These are phyloP conservation scores for Stephania yunnanensis DNA, from an alignment of 164 flowering plant genomes.

Conservation along the genomic window DNA sequence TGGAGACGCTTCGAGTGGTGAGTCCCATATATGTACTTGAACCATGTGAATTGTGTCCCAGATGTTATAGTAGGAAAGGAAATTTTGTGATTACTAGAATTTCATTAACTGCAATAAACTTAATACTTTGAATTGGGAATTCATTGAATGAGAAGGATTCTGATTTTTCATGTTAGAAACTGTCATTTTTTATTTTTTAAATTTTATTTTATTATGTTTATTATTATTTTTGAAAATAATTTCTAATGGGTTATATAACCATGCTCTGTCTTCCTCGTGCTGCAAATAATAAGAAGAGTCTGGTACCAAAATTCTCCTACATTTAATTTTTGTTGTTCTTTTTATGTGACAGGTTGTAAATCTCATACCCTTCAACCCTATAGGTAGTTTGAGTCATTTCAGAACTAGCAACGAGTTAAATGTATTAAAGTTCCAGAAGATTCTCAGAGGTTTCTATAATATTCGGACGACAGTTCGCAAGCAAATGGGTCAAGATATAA, in stretches of 20 bases:
- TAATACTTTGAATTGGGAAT: neutral
- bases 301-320: neutral
- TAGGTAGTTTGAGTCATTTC: slow-evolving; percentile 60
- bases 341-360: slow-evolving; percentile 65
- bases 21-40: slow-evolving; percentile 17
- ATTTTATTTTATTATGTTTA: no score
- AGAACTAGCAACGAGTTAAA: slow-evolving; percentile 49
- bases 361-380: slow-evolving; percentile 94
- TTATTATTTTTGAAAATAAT: neutral
- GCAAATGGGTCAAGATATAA: slow-evolving; percentile 97
- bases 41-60: neutral
- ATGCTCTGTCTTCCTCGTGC: neutral
- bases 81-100: neutral
- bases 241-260: neutral
- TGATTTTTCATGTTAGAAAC: neutral
- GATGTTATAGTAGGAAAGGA: neutral
- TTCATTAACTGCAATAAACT: neutral
- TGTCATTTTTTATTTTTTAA: no score
- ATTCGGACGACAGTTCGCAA: slow-evolving; percentile 85
- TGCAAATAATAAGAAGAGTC: neutral
- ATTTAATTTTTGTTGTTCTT: neutral
- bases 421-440: slow-evolving; percentile 66
- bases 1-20: slow-evolving; percentile 82
- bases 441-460: slow-evolving; percentile 60
- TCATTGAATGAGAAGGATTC: neutral